phyloP scores from a whole-genome alignment of 2,329 filamentous ascomycete species.

The Fusarium hainanense region DNA sequence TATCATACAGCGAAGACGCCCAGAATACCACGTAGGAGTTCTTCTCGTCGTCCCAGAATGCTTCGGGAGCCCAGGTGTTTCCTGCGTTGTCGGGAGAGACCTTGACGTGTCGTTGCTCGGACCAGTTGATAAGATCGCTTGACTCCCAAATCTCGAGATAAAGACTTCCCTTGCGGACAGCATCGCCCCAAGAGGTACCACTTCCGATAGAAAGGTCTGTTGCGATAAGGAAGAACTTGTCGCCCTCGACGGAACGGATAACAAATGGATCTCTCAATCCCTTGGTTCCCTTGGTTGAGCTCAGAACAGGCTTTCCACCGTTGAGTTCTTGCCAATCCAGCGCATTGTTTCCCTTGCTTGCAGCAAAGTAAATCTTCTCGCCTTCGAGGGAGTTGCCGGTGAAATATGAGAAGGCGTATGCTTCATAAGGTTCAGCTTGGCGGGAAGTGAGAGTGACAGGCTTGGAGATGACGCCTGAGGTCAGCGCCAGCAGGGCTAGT shows the following conservation, averaged over 20 bases:
- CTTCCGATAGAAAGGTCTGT: conserved; percentile 66
- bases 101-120: conserved; percentile 60
- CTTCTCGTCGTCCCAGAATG: conserved; percentile 59
- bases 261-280: conserved; percentile 65
- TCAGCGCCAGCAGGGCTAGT: conserved; percentile 1
- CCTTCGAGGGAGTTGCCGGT: conserved; percentile 57
- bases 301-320: conserved; percentile 57
- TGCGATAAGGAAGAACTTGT: conserved; percentile 63
- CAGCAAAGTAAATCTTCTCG: conserved; percentile 65
- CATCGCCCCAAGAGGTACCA: conserved; percentile 63
- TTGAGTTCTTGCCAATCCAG: conserved; percentile 63
- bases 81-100: conserved; percentile 62
- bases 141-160: conserved; percentile 67
- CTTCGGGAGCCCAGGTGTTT: conserved; percentile 66
- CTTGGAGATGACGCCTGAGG: neutral
- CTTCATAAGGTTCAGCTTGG: conserved; percentile 53
- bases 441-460: conserved; percentile 41
- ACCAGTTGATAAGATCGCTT: conserved; percentile 62
- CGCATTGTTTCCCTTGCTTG: conserved; percentile 64
- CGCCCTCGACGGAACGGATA: conserved; percentile 61
- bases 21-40: conserved; percentile 60
- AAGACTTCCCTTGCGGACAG: conserved; percentile 59
- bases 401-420: conserved; percentile 65
- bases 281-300: conserved; percentile 59
- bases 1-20: conserved; percentile 58